Base-by-base conservation (phyloP, 2,329 filamentous ascomycete genomes). In the Ceratocystis diversiconidia region DNA sequence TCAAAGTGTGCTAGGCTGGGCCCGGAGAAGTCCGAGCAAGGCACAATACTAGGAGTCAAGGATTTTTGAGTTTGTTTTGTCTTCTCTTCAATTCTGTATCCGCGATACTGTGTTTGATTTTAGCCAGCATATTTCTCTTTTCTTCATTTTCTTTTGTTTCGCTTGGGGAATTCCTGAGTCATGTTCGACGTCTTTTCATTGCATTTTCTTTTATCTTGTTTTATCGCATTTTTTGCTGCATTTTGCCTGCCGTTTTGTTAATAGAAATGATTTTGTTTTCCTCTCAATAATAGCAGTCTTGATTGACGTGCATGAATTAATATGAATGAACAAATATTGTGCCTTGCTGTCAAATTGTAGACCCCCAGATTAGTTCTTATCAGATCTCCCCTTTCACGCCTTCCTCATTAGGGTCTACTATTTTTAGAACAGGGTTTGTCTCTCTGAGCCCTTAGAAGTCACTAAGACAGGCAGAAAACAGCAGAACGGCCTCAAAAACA, bases 91-190 rank as follows among this genome's bases (percentile, higher is more conserved):
- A 57, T 17, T 50, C 52, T 57, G 52, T 57, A 57, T 57, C 52
- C 52, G 52, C 15, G 52, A 57, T 57, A 57, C 52, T 57, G 28
- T 57, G 52, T 57, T 57, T 57, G 52, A 57, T 57, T 57, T 57
- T 30, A 57, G 52, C 52, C 52, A 32, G 52, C 52, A 57, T 57
- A 25, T 57, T 25, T 52, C 19, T 52, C 48, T 32, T 57, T 28
- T 30, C 30, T 32, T 57, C 19, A 19, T 55, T 57, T 57, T 57
- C 25, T 28, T 57, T 57, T 57, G 25, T 57, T 30, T 30, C 8
- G 25, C 30, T 57, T 32, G 28, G 52, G 52, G 28, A 28, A 22
- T 3, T 52, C 8, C 15, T 1, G 12, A 12, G n/a, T 10, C 12
- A n/a, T 22, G 46, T 50, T 50, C 19, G 17, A 50, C 10, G 46